Percentiles rank a stretch among this genome's conserved stretches.
Evolutionary conservation across 75 land plant species (phyloP).

Genomic region (Ceratopteris richardii): DNA sequence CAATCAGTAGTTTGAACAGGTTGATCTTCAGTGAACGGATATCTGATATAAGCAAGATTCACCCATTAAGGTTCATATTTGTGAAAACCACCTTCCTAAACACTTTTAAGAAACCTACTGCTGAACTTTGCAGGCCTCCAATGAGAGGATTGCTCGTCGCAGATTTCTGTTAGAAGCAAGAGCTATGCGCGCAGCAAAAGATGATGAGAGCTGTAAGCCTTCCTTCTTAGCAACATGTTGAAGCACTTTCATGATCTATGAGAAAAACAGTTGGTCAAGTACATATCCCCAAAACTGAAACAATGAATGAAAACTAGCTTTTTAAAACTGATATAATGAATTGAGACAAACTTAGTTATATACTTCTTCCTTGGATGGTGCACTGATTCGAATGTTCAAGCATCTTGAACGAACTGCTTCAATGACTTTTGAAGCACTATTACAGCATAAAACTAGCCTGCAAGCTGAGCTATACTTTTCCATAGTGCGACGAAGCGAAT

Average conservation of each 20-base stretch:
- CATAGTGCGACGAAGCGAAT: slow-evolving; percentile 95
- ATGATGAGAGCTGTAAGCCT: slow-evolving; percentile 63
- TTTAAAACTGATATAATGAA: no score
- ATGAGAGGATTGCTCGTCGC: slow-evolving; percentile 75
- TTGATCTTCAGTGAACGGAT: slow-evolving; percentile 79
- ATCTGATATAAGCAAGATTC: slow-evolving; percentile 30
- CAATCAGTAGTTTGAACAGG: slow-evolving; percentile 76
- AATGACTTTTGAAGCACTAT: slow-evolving; percentile 91
- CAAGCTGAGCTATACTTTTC: slow-evolving; percentile 96
- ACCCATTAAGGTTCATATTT: neutral
- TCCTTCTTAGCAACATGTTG: slow-evolving; percentile 87
- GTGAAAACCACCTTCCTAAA: neutral
- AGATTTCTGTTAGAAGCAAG: slow-evolving; percentile 72
- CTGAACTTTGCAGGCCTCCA: slow-evolving; percentile 95
- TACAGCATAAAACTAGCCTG: slow-evolving; percentile 82
- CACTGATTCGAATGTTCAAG: slow-evolving; percentile 77
- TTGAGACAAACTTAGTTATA: neutral
- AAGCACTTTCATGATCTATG: slow-evolving; percentile 68
- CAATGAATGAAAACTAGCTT: no score
- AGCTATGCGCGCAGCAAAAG: slow-evolving; percentile 71
- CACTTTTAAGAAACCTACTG: slow-evolving; percentile 39
- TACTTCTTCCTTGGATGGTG: slow-evolving; percentile 76
- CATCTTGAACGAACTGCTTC: slow-evolving; percentile 97
- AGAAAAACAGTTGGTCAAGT: neutral
- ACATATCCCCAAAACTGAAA: no score